Evolutionary conservation across 768 basidiomycete species (phyloP).

Genomic region (Candolleomyces efflorescens): DNA sequence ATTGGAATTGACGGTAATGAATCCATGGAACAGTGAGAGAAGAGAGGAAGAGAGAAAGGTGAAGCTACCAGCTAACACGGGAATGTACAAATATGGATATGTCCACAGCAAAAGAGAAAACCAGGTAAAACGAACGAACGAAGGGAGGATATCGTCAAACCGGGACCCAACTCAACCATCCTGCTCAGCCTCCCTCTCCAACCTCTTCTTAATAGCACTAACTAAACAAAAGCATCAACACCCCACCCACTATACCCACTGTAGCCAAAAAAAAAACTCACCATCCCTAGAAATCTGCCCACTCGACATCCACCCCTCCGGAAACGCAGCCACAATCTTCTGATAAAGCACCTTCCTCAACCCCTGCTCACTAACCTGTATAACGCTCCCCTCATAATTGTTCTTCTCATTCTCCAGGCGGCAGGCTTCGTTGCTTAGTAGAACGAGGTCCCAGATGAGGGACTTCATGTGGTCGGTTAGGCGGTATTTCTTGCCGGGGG

Average conservation of each 20-base stretch:
- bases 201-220: slow-evolving; percentile 81
- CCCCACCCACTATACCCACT: background rate
- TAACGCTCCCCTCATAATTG: slow-evolving; percentile 62
- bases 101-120: background rate
- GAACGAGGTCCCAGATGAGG: slow-evolving; percentile 76
- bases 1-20: too few relatives aligned
- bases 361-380: slow-evolving; percentile 78
- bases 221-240: slow-evolving; percentile 35
- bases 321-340: slow-evolving; percentile 81
- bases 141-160: background rate
- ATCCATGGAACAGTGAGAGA: too few relatives aligned
- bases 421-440: slow-evolving; percentile 80
- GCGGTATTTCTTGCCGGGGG: slow-evolving; percentile 73
- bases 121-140: background rate
- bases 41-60: too few relatives aligned
- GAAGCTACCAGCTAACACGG: too few relatives aligned
- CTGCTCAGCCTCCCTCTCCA: slow-evolving; percentile 69
- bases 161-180: slow-evolving; percentile 32
- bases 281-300: slow-evolving; percentile 87
- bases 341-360: slow-evolving; percentile 77
- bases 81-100: too few relatives aligned
- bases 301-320: slow-evolving; percentile 80
- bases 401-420: slow-evolving; percentile 49
- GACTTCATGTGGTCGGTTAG: slow-evolving; percentile 79
- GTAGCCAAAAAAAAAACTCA: slow-evolving; percentile 27